phyloP scores from a whole-genome alignment of 2,329 filamentous ascomycete genomes.

The Epichloe gansuensis region DNA sequence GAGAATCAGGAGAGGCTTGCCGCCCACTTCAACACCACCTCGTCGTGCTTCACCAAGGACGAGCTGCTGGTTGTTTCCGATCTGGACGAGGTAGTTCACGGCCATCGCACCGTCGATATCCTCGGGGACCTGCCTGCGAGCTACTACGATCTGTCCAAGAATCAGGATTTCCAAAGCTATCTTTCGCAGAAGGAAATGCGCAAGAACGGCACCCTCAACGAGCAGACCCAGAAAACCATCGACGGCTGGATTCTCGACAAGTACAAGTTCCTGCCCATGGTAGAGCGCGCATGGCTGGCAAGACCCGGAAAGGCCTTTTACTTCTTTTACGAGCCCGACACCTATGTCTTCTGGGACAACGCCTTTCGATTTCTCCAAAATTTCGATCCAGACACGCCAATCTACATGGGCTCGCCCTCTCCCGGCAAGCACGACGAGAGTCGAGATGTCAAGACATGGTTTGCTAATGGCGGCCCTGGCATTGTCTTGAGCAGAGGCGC shows the following conservation, averaged over 20 bases:
- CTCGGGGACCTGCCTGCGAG: conserved; percentile 17
- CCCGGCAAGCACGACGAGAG: conserved; percentile 23
- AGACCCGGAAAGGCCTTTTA: conserved; percentile 40
- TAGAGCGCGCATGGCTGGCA: conserved; percentile 35
- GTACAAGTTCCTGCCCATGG: conserved; percentile 45
- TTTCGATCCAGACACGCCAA: conserved; percentile 33
- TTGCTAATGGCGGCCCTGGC: conserved; percentile 48
- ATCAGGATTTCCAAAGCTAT: conserved; percentile 27
- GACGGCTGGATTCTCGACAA: conserved; percentile 42
- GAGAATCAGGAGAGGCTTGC: conserved; percentile 12
- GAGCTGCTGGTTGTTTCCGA: conserved; percentile 39
- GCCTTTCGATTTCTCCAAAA: conserved; percentile 36
- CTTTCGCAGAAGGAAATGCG: conserved; percentile 26
- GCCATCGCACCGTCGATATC: conserved; percentile 32
- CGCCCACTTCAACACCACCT: conserved; percentile 38
- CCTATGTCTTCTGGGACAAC: conserved; percentile 30
- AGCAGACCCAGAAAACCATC: conserved; percentile 18
- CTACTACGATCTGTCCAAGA: conserved; percentile 20
- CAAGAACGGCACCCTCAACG: conserved; percentile 21
- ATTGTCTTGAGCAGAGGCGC: conserved; percentile 41
- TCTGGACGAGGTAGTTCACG: conserved; percentile 31
- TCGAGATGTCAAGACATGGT: conserved; percentile 26
- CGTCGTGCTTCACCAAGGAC: conserved; percentile 32
- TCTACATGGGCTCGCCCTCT: conserved; percentile 40
- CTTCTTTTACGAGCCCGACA: conserved; percentile 45